phyloP scores from a whole-genome alignment of 768 basidiomycete species.

The Hysterangium stoloniferum region DNA sequence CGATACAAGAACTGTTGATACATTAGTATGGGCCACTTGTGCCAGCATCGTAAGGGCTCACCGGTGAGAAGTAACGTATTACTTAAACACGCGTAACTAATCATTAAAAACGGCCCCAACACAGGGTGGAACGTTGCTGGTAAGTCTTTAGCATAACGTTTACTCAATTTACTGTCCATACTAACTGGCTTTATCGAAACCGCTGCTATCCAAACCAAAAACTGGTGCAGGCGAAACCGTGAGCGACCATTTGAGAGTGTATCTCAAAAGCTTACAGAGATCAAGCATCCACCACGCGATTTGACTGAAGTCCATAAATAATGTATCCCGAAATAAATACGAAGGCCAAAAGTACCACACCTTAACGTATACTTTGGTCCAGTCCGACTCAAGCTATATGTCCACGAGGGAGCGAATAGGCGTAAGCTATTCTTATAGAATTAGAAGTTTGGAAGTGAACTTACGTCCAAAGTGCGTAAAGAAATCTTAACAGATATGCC shows the following conservation, averaged over 20 bases:
- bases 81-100: constrained; percentile 84
- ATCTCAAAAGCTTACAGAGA: constrained; percentile 31
- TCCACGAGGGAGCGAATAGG: neutral
- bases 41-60: constrained; percentile 28
- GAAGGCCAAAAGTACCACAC: neutral
- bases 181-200: constrained; percentile 77
- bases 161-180: constrained; percentile 14
- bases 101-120: constrained; percentile 90
- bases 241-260: neutral
- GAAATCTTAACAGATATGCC: constrained; percentile 44
- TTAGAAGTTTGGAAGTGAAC: constrained; percentile 25
- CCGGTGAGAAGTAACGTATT: constrained; percentile 90
- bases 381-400: constrained; percentile 9
- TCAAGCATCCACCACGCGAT: constrained; percentile 97
- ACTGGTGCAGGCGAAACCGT: no score
- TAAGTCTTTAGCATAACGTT: constrained; percentile 2
- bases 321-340: neutral
- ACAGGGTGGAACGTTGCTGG: constrained; percentile 69
- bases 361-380: neutral
- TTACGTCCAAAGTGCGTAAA: constrained; percentile 91
- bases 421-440: neutral
- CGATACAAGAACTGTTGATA: constrained; percentile 59
- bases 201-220: constrained; percentile 93
- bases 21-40: constrained; percentile 1
- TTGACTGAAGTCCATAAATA: constrained; percentile 28